phyloP scores from a whole-genome alignment of 208 protist genomes.

The Histomonas meleagridis region DNA sequence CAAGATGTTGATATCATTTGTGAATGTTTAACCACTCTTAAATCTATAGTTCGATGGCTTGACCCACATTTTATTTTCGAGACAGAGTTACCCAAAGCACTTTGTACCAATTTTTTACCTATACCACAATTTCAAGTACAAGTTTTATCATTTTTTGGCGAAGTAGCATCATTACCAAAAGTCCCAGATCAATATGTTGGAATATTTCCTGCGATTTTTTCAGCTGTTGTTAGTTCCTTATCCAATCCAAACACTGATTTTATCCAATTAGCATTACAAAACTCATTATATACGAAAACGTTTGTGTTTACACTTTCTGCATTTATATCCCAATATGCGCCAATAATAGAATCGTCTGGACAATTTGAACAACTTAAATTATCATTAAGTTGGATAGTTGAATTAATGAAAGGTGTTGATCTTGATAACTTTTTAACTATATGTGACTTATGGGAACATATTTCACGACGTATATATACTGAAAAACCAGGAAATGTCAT shows the following conservation, averaged over 20 bases:
- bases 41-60: background rate
- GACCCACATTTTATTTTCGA: background rate
- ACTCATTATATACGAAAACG: too few species aligned
- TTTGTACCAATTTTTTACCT: background rate
- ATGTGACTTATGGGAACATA: background rate
- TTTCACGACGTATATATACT: background rate
- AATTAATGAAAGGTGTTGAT: background rate
- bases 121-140: background rate
- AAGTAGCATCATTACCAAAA: background rate
- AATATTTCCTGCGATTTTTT: background rate
- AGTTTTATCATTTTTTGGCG: slow-evolving; percentile 12
- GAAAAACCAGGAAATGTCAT: background rate
- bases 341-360: background rate
- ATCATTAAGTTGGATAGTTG: background rate
- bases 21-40: background rate
- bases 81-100: background rate
- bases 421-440: background rate
- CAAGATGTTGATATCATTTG: background rate
- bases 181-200: background rate
- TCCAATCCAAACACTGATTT: too few species aligned
- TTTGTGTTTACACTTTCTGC: background rate
- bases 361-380: background rate
- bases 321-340: background rate
- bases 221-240: background rate
- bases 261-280: too few species aligned